Evolutionary conservation across 2,329 filamentous ascomycete genomes (phyloP).

Genomic region (Penicillium palitans): DNA sequence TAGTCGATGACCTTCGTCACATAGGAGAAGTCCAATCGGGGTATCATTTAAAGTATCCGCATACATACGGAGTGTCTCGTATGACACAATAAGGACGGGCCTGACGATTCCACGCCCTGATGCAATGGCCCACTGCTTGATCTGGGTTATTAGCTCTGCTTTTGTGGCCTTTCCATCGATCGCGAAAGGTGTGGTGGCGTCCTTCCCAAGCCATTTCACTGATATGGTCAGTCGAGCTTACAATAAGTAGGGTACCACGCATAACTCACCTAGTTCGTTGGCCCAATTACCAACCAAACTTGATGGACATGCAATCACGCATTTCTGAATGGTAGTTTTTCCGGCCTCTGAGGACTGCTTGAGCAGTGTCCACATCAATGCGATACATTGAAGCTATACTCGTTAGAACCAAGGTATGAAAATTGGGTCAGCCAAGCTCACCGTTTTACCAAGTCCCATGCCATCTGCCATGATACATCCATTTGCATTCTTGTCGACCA

Average conservation of each 20-base stretch:
- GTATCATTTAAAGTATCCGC: constrained; percentile 86
- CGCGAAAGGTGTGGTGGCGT: constrained; percentile 88
- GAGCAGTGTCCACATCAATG: constrained; percentile 91
- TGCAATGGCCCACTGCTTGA: constrained; percentile 92
- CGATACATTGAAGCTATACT: constrained; percentile 79
- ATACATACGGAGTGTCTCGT: constrained; percentile 90
- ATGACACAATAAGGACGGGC: constrained; percentile 95
- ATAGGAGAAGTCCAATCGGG: constrained; percentile 87
- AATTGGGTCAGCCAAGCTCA: constrained; percentile 25
- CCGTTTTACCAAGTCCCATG: constrained; percentile 95
- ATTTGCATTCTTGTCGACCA: constrained; percentile 90
- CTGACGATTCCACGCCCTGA: constrained; percentile 85
- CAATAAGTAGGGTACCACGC: neutral
- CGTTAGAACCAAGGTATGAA: constrained; percentile 22
- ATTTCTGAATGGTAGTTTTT: constrained; percentile 90
- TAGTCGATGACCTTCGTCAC: constrained; percentile 92
- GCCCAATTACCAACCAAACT: constrained; percentile 98
- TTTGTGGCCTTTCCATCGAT: constrained; percentile 97
- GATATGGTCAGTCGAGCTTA: constrained; percentile 21
- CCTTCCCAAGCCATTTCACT: constrained; percentile 91
- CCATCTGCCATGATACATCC: constrained; percentile 99
- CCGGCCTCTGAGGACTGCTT: constrained; percentile 97
- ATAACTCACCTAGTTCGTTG: constrained; percentile 68
- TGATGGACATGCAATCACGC: constrained; percentile 93
- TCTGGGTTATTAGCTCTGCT: constrained; percentile 83